Conservation (phyloP, 2,329 filamentous ascomycete species). For the Talaromyces verruculosus region DNA sequence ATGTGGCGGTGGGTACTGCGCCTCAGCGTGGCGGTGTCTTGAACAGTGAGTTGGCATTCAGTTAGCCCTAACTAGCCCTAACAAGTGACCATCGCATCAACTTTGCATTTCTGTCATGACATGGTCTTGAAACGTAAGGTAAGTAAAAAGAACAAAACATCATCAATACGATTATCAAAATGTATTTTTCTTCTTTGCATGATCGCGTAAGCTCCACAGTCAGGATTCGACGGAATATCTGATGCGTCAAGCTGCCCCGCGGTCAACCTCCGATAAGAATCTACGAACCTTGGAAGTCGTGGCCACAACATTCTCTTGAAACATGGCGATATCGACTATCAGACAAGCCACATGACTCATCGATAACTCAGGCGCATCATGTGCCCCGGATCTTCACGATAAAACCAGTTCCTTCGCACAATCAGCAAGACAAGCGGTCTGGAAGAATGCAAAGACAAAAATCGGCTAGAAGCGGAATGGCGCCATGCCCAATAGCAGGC, state of each 20-base stretch:
- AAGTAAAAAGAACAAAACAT: conserved; percentile 2
- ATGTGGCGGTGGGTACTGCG: conserved; percentile 13
- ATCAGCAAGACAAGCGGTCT: conserved; percentile 9
- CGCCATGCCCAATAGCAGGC: conserved; percentile 2
- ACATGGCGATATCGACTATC: background rate
- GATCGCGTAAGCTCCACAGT: background rate
- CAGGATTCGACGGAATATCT: background rate
- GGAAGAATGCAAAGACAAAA: background rate
- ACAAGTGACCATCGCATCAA: background rate
- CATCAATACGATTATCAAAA: background rate
- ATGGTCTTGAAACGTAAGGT: conserved; percentile 7
- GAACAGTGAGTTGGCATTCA: background rate
- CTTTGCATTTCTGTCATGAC: background rate
- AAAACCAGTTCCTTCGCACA: background rate
- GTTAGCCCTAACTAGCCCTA: conserved; percentile 12
- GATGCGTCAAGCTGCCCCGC: background rate
- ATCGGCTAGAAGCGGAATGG: conserved; percentile 7
- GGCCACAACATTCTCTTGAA: conserved; percentile 2
- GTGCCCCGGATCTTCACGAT: background rate
- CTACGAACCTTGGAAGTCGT: background rate
- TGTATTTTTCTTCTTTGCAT: background rate
- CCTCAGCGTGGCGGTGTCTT: conserved; percentile 15
- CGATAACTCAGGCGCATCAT: background rate
- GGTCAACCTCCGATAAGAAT: background rate
- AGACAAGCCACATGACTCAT: conserved; percentile 13